Evolutionary conservation across 768 basidiomycete species (phyloP).

Genomic region (Lyophyllum decastes): DNA sequence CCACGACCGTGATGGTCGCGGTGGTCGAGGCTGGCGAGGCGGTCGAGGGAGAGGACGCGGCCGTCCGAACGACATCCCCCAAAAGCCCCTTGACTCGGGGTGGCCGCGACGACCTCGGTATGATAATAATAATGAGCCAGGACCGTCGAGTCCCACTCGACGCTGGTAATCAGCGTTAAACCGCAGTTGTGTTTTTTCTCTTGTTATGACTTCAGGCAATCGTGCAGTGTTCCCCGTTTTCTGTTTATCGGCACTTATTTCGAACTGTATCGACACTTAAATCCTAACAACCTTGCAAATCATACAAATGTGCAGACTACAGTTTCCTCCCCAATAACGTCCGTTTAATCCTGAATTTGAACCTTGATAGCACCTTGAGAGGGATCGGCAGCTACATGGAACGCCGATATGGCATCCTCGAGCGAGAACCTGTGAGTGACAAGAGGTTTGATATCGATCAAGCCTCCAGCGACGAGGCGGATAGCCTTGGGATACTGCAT

Average conservation of each 20-base stretch:
- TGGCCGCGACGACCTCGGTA: slow-evolving; percentile 53
- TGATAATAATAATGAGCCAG: slow-evolving; percentile 25
- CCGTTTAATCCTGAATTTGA: slow-evolving; percentile 54
- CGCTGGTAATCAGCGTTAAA: slow-evolving; percentile 6
- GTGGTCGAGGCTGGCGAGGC: slow-evolving; percentile 30
- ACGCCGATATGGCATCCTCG: slow-evolving; percentile 75
- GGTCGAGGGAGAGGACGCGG: slow-evolving; percentile 32
- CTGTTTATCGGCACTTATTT: background rate
- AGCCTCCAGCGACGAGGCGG: slow-evolving; percentile 71
- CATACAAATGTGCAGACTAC: too few species aligned
- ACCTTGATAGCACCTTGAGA: slow-evolving; percentile 70
- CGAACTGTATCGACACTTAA: background rate
- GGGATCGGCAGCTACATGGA: slow-evolving; percentile 74
- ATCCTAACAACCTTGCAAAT: background rate
- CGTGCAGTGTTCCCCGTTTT: background rate
- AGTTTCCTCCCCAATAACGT: background rate
- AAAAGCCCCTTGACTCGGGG: slow-evolving; percentile 53
- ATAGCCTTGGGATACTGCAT: slow-evolving; percentile 81
- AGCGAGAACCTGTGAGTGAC: slow-evolving; percentile 78
- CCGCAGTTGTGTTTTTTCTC: background rate
- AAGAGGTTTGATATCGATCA: slow-evolving; percentile 74
- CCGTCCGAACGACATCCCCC: slow-evolving; percentile 29
- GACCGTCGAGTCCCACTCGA: slow-evolving; percentile 21
- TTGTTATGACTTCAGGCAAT: background rate
- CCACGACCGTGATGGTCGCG: slow-evolving; percentile 36